Percentiles rank a stretch among this genome's conserved stretches.
These are phyloP conservation scores for Fusarium sp. DNA, from an alignment of 2,329 filamentous ascomycete species.

Conservation along the genomic window DNA sequence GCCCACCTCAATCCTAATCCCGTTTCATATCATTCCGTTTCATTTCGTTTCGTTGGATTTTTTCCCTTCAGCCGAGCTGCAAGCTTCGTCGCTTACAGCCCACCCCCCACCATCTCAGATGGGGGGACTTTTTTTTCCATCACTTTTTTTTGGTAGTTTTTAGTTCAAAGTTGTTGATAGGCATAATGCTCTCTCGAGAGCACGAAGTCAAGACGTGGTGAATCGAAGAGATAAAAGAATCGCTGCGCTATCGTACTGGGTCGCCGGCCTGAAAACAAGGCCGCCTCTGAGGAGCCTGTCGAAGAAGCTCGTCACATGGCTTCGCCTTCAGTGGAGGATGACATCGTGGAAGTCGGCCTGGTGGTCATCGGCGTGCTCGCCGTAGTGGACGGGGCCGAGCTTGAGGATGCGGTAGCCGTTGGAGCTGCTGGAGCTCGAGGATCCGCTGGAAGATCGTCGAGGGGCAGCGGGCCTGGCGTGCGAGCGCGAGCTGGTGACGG, in stretches of 20 bases:
- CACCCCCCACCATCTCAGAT: constrained; percentile 16
- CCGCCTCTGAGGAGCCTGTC: background rate
- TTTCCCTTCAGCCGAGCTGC: constrained; percentile 43
- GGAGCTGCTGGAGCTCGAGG: constrained; percentile 50
- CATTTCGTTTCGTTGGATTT: constrained; percentile 13
- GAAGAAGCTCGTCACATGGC: constrained; percentile 11
- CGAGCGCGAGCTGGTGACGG: constrained; percentile 45
- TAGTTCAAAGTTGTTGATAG: background rate
- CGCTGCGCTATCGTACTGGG: constrained; percentile 25
- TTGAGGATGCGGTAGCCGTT: constrained; percentile 67
- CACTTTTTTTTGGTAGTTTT: background rate
- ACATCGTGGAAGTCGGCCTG: constrained; percentile 68
- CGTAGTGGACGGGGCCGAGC: constrained; percentile 73
- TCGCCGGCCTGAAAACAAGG: constrained; percentile 12
- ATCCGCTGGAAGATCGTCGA: constrained; percentile 63
- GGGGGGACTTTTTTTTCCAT: constrained; percentile 1
- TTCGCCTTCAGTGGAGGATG: constrained; percentile 51
- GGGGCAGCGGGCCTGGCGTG: constrained; percentile 40
- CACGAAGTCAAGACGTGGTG: constrained; percentile 2
- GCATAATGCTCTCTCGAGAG: background rate
- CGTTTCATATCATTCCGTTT: constrained; percentile 23
- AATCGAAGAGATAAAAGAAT: constrained; percentile 22
- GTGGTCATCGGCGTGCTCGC: constrained; percentile 68
- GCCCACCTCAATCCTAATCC: constrained; percentile 45
- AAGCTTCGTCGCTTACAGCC: constrained; percentile 12